A percentile compares a stretch with the other conserved stretches of the same genome.
Conservation (phyloP, 2,329 filamentous ascomycete genomes). For the Tetracladium maxilliforme region DNA sequence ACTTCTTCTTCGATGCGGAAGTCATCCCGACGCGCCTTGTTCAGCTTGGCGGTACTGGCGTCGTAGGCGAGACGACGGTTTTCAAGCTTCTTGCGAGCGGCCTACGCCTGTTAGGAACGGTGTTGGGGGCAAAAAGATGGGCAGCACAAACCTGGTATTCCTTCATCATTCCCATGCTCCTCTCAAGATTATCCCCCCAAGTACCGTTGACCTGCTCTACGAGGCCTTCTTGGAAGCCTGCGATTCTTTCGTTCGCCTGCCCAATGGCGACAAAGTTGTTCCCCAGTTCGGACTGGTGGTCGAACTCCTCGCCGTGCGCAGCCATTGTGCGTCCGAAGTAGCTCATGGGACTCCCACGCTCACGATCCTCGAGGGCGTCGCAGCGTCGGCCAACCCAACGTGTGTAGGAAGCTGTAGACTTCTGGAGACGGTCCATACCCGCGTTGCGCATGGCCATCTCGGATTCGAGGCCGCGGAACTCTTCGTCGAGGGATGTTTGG, state of each 20-base stretch:
- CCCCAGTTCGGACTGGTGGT: slow-evolving; percentile 79
- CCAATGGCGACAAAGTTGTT: slow-evolving; percentile 71
- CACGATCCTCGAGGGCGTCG: slow-evolving; percentile 70
- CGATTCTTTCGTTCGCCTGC: slow-evolving; percentile 75
- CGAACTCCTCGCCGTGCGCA: slow-evolving; percentile 82
- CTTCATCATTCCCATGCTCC: slow-evolving; percentile 87
- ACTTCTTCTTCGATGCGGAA: slow-evolving; percentile 88
- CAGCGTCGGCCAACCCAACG: slow-evolving; percentile 77
- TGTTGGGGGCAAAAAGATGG: slow-evolving; percentile 5
- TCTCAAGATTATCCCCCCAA: slow-evolving; percentile 86
- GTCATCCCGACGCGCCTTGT: slow-evolving; percentile 88
- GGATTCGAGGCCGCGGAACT: slow-evolving; percentile 78
- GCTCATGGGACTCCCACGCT: slow-evolving; percentile 69
- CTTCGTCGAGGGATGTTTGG: slow-evolving; percentile 75
- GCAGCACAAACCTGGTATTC: slow-evolving; percentile 67
- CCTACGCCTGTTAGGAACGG: slow-evolving; percentile 22
- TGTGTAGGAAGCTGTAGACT: slow-evolving; percentile 71
- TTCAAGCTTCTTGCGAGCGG: slow-evolving; percentile 87
- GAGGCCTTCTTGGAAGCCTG: slow-evolving; percentile 73
- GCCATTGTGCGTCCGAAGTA: slow-evolving; percentile 79
- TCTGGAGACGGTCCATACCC: slow-evolving; percentile 77
- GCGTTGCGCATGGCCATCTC: slow-evolving; percentile 86
- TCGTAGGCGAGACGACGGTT: slow-evolving; percentile 81
- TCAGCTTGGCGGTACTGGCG: slow-evolving; percentile 75
- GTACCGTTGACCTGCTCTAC: slow-evolving; percentile 61